A percentile compares a stretch with the other conserved stretches of the same genome.
These are phyloP conservation scores for Cucurbitaria berberidis DNA, from an alignment of 2,329 filamentous ascomycete genomes.

Conservation along the genomic window DNA sequence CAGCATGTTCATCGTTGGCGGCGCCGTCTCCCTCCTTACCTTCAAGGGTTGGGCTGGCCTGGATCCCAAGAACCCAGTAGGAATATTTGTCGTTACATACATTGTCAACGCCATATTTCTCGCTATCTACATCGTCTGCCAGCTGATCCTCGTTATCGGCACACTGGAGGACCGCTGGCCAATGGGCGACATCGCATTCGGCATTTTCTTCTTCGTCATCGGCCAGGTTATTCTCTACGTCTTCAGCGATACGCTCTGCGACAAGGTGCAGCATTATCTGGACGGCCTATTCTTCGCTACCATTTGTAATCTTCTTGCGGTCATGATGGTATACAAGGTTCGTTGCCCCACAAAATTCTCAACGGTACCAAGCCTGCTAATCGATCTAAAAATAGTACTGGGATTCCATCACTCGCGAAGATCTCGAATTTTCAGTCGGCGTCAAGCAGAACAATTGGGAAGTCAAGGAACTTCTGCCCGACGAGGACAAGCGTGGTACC, in stretches of 20 bases:
- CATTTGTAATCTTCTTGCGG: slow-evolving; percentile 87
- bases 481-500: slow-evolving; percentile 80
- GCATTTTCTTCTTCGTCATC: slow-evolving; percentile 86
- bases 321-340: slow-evolving; percentile 99
- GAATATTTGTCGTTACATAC: slow-evolving; percentile 90
- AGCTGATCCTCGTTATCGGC: slow-evolving; percentile 84
- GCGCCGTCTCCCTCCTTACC: slow-evolving; percentile 85
- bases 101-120: slow-evolving; percentile 87
- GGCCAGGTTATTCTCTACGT: slow-evolving; percentile 94
- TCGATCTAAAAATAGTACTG: slow-evolving; percentile 71
- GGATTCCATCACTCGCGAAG: slow-evolving; percentile 98
- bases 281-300: slow-evolving; percentile 95
- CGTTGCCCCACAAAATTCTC: slow-evolving; percentile 18
- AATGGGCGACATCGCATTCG: slow-evolving; percentile 87
- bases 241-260: slow-evolving; percentile 84
- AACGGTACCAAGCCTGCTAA: slow-evolving; percentile 21
- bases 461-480: slow-evolving; percentile 81
- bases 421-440: slow-evolving; percentile 96
- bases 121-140: slow-evolving; percentile 83
- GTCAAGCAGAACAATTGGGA: slow-evolving; percentile 98
- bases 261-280: slow-evolving; percentile 84
- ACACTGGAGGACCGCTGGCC: slow-evolving; percentile 97
- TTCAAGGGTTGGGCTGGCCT: slow-evolving; percentile 92
- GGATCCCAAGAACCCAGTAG: slow-evolving; percentile 82
- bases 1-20: slow-evolving; percentile 83